These are phyloP conservation scores for Kazachstania kunashirensis DNA, from an alignment of 805 yeast species.

Conservation along the genomic window DNA sequence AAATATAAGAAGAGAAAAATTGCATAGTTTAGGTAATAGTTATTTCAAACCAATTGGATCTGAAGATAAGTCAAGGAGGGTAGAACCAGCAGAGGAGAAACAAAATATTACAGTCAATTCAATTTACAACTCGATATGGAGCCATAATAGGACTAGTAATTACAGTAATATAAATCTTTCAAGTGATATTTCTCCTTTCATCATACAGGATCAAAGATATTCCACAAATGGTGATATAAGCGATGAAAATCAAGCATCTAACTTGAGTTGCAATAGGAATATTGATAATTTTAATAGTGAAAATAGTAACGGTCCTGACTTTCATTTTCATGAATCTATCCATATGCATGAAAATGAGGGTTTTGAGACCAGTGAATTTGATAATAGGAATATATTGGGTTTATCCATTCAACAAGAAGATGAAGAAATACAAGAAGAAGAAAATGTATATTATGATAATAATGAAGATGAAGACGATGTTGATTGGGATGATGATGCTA, in stretches of 20 bases:
- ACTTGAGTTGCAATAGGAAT: not conserved
- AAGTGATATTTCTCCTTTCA: not conserved
- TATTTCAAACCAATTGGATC: slow-evolving; percentile 52
- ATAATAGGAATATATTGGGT: not conserved
- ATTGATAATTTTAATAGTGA: not conserved
- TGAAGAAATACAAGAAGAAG: slow-evolving; percentile 2
- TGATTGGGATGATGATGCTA: not conserved
- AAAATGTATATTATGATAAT: slow-evolving; percentile 3
- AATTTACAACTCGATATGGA: too few species aligned
- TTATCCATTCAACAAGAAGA: not conserved
- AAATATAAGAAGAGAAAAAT: not conserved
- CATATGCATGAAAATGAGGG: not conserved
- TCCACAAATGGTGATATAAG: slow-evolving; percentile 2
- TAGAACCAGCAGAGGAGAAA: too few species aligned
- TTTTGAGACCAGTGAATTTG: not conserved
- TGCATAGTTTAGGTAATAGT: slow-evolving; percentile 37
- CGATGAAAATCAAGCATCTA: slow-evolving; percentile 1
- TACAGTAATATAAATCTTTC: not conserved
- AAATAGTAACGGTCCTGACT: not conserved
- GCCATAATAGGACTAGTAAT: too few species aligned
- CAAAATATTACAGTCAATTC: too few species aligned
- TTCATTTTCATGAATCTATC: slow-evolving; percentile 3
- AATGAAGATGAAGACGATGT: too few species aligned
- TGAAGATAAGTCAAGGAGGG: too few species aligned
- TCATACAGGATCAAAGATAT: not conserved